Conservation (phyloP, 148 eudicot species). For the Cornus suecica region DNA sequence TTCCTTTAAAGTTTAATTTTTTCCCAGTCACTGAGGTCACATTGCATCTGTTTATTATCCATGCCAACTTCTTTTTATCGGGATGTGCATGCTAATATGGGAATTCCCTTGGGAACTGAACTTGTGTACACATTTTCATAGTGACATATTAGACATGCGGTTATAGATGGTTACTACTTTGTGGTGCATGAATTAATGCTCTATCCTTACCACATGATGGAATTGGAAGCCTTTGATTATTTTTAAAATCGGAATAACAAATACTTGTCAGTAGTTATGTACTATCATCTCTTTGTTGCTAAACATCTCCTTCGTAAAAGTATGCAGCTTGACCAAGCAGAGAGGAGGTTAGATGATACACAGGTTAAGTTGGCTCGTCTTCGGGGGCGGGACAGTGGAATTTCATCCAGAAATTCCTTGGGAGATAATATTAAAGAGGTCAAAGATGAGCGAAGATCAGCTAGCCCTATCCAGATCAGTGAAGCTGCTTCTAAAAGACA, state of each 20-base stretch:
- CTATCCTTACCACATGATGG: neutral
- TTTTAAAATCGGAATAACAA: neutral
- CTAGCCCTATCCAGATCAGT: conserved; percentile 40
- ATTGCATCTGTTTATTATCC: neutral
- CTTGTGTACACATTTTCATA: neutral
- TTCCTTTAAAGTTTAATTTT: too few relatives aligned
- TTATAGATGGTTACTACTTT: neutral
- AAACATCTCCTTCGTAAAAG: conserved; percentile 11
- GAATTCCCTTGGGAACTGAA: neutral
- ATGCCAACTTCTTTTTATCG: neutral
- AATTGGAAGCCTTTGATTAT: neutral
- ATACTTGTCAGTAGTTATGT: neutral
- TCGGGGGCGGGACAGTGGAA: conserved; percentile 36
- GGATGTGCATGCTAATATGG: neutral
- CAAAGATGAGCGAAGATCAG: conserved; percentile 38
- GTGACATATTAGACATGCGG: neutral
- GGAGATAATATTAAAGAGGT: conserved; percentile 31
- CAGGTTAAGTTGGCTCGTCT: conserved; percentile 61
- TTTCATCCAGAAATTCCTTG: conserved; percentile 23
- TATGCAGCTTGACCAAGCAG: conserved; percentile 71
- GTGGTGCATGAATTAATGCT: neutral
- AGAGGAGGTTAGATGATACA: conserved; percentile 62
- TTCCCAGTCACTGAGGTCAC: neutral
- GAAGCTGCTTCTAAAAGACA: conserved; percentile 31
- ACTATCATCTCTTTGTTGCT: conserved; percentile 1